Conservation (phyloP, 73 alveolate genomes). For the Symbiodinium natans region DNA sequence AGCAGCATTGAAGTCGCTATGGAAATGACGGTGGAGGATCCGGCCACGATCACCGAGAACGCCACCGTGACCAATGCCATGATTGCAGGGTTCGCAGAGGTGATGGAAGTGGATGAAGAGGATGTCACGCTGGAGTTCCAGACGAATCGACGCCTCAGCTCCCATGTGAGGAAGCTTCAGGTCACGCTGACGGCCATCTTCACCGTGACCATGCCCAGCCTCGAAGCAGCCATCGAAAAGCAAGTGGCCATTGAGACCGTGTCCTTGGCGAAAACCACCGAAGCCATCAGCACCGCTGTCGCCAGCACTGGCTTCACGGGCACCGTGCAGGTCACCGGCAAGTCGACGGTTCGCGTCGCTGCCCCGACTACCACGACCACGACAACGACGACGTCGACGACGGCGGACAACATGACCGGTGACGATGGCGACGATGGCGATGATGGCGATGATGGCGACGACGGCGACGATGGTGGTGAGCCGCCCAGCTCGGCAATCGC, state of each 20-base stretch:
- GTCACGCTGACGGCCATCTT: background rate
- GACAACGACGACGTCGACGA: background rate
- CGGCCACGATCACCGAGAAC: background rate
- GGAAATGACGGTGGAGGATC: background rate
- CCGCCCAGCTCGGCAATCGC: background rate
- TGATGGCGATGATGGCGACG: background rate
- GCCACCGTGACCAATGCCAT: background rate
- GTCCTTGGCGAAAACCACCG: background rate
- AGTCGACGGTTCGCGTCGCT: background rate
- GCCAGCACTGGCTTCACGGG: background rate
- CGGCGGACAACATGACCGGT: background rate
- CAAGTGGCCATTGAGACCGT: background rate
- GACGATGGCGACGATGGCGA: no score
- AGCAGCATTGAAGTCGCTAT: background rate
- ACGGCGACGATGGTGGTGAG: background rate
- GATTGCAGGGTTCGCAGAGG: background rate
- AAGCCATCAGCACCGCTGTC: background rate
- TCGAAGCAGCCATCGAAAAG: background rate
- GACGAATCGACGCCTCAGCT: background rate
- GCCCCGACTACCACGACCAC: background rate
- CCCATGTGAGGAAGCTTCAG: background rate
- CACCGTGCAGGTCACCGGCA: background rate
- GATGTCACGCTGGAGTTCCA: background rate
- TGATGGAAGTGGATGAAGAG: background rate
- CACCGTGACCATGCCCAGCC: background rate